Evolutionary conservation across 768 basidiomycete species (phyloP).

Genomic region (Boletus reticuloceps): DNA sequence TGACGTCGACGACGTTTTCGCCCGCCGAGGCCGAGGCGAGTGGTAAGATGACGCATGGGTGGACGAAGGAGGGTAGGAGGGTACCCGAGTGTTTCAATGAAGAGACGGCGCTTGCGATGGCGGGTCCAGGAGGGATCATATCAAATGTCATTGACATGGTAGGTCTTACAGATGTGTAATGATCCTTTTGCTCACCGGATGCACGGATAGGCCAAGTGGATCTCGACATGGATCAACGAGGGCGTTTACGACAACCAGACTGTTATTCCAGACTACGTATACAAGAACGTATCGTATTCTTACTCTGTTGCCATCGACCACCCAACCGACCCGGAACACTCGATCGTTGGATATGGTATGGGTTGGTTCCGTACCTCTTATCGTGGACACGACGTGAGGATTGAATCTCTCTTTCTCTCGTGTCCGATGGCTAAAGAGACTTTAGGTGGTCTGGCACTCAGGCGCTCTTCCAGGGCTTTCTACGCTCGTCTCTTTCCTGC

Average conservation of each 20-base stretch:
- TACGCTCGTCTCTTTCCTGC: slow-evolving; percentile 32
- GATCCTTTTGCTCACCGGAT: not conserved
- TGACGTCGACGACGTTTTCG: slow-evolving; percentile 23
- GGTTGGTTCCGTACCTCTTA: slow-evolving; percentile 43
- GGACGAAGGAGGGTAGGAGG: too few relatives aligned
- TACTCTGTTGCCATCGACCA: slow-evolving; percentile 22
- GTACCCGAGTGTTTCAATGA: slow-evolving; percentile 27
- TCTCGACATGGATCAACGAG: slow-evolving; percentile 31
- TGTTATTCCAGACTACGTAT: slow-evolving; percentile 32
- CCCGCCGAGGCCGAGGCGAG: too few relatives aligned
- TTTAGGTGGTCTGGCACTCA: slow-evolving; percentile 33
- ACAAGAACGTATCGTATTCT: slow-evolving; percentile 32
- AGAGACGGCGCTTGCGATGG: slow-evolving; percentile 19
- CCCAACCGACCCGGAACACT: slow-evolving; percentile 14
- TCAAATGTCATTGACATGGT: slow-evolving; percentile 43
- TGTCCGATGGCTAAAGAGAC: not conserved
- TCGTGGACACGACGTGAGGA: slow-evolving; percentile 39
- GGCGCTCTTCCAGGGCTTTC: slow-evolving; percentile 37
- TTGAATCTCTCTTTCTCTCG: not conserved
- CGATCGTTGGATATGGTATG: slow-evolving; percentile 39
- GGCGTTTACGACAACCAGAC: slow-evolving; percentile 32
- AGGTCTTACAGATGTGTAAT: not conserved
- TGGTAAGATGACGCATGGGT: too few relatives aligned
- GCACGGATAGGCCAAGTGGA: slow-evolving; percentile 38
- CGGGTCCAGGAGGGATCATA: slow-evolving; percentile 45